Evolutionary conservation across 768 basidiomycete species (phyloP), one percentile per base, ranked within the genome.

Genomic region (Termitomyces sp.): DNA sequence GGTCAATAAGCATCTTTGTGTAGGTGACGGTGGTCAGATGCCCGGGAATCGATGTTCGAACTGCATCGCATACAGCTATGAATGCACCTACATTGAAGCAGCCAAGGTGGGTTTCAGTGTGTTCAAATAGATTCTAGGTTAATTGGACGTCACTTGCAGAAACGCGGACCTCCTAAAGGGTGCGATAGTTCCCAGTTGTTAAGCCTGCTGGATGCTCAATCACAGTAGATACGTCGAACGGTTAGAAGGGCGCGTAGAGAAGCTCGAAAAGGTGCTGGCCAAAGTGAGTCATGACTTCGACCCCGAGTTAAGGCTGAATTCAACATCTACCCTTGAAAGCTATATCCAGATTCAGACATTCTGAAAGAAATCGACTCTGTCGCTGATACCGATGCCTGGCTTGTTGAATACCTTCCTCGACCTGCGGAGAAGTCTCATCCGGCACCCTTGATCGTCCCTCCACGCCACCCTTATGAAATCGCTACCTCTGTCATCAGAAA

Each of bases 11-110:
- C 15, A 15, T 59, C 32, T 24, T 15, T 20, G 16, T 39, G 22
- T 55, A 88, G 86, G 87, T 69, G 89, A 92, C 74, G 90, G 90
- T 61, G 84, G 82, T 3, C 86, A 85, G 67, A 87, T 84, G 84
- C 82, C 86, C 2, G 81, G 80, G 35, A 85, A 86, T 67, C 71
- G 78, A 58, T 91, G 89, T 70, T 84, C 87, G 1, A 89, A 89
- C 71, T 90, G 89, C 69, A 76, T 83, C 32, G 78, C 85, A 4
- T 88, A 84, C 68, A 83, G 78, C 63, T 80, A 81, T 44, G 83
- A 87, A 6, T 91, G 89, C 73, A 86, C 84, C 0, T 90, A 91
- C 70, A 75, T 87, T 54, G 86, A 89, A 69, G 81, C 84, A 1
- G 87, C 86, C 28, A 88, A 88, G 81, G 87, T 87, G 62, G 46